Evolutionary conservation across 2,329 filamentous ascomycete species (phyloP), one percentile per base, ranked within the genome.

Genomic region (Xenoacremonium recifei): DNA sequence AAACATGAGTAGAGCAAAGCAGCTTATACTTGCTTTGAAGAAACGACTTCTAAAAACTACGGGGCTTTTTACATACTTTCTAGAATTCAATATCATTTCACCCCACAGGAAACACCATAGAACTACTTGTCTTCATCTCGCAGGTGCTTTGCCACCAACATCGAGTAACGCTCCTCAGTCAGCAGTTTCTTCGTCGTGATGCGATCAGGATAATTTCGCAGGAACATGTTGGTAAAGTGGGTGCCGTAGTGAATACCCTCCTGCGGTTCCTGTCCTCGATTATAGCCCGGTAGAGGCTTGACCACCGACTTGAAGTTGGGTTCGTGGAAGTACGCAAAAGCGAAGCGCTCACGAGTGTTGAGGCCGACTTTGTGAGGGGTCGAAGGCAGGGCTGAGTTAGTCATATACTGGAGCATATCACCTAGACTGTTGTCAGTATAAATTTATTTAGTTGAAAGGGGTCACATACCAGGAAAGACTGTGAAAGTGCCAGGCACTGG

Each of bases 401-500:
- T 75, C 48, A 76, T 62, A 52, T 73, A 73, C 45, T 75, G 71
- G 68, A 76, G 68, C 68, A 76, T 76, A 47, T 75, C 72, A 9
- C 73, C 72, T 69, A 36, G 4, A 2, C 15, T n/a, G 21, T 11
- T 21, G 13, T 15, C 13, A 15, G n/a, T 16, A 17, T 32, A 4
- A 6, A 12, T 11, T 5, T 21, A 10, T 7, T 17, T n/a, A n/a
- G 15, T 15, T 31, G 29, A 23, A 29, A 34, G 21, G 2, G 7
- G 25, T 17, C 6, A 44, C 45, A 45, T 60, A 66, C 69, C 69
- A 29, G 72, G 73, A 51, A 76, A 76, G 15, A 75, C 72, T 2
- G 73, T 76, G 46, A 75, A 70, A 4, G 68, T 64, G 13, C 69
- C 64, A 2, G 64, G 57, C 1, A 63, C 59, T 0, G 73, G 73